Conservation (phyloP, 495 filamentous ascomycete species). For the Podospora fimiseda region DNA sequence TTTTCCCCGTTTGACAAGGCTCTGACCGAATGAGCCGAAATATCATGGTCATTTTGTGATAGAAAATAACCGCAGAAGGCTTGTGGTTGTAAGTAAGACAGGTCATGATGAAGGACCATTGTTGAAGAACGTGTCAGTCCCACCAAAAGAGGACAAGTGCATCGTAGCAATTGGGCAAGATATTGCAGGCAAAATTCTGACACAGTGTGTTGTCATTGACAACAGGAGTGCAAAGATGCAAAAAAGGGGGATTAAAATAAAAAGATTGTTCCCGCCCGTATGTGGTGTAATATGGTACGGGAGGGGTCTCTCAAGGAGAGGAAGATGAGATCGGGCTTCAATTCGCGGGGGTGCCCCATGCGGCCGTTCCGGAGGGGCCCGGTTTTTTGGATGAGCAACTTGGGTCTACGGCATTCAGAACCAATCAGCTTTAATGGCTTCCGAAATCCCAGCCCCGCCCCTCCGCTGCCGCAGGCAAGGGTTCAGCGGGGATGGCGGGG, state of each 20-base stretch:
- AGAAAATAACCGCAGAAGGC: too few species aligned
- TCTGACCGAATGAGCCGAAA: too few species aligned
- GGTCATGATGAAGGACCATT: too few species aligned
- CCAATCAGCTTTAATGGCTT: background rate
- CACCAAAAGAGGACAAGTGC: background rate
- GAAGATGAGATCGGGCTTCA: background rate
- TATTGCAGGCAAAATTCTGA: background rate
- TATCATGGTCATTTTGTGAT: too few species aligned
- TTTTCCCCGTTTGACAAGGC: too few species aligned
- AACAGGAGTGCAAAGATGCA: background rate
- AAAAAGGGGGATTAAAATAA: background rate
- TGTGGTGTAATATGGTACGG: background rate
- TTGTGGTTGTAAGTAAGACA: conserved; percentile 1
- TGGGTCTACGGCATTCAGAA: background rate
- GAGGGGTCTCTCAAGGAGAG: background rate
- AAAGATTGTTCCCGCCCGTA: background rate
- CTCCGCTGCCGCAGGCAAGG: background rate
- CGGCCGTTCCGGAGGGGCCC: background rate
- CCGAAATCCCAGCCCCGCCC: background rate
- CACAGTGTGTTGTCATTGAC: background rate
- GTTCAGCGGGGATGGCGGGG: conserved; percentile 8
- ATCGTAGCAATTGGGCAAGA: background rate
- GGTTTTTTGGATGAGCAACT: background rate
- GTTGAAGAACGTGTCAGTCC: too few species aligned
- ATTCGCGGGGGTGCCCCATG: background rate